These are phyloP conservation scores for Ogataea nakhonphanomensis DNA, from an alignment of 805 yeast species.

Conservation along the genomic window DNA sequence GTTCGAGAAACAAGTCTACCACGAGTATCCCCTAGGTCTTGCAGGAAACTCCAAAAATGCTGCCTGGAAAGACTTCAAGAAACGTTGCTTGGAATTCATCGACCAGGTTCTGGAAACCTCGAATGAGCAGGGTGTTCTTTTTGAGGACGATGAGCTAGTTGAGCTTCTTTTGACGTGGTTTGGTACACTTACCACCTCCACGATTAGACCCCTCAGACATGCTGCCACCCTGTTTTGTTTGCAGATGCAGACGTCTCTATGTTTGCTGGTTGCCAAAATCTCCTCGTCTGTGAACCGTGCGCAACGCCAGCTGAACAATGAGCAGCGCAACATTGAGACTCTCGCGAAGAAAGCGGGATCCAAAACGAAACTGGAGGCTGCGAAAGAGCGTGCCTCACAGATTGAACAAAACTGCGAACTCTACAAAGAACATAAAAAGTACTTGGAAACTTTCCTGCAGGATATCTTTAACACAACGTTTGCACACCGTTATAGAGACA, in stretches of 20 bases:
- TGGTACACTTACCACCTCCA: constrained; percentile 64
- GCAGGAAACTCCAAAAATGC: constrained; percentile 41
- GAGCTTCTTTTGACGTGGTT: constrained; percentile 71
- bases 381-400: constrained; percentile 43
- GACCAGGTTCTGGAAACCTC: constrained; percentile 46
- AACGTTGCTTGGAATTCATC: constrained; percentile 55
- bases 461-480: constrained; percentile 68
- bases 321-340: constrained; percentile 23
- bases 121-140: constrained; percentile 61
- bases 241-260: constrained; percentile 56
- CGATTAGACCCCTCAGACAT: constrained; percentile 67
- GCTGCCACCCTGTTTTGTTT: constrained; percentile 60
- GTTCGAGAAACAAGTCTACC: constrained; percentile 57
- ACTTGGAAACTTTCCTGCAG: constrained; percentile 52
- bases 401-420: constrained; percentile 41
- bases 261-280: constrained; percentile 43
- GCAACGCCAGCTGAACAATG: constrained; percentile 41
- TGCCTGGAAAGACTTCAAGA: constrained; percentile 47
- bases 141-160: constrained; percentile 42
- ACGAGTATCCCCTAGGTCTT: constrained; percentile 60
- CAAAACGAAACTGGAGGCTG: constrained; percentile 30
- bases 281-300: constrained; percentile 38
- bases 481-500: constrained; percentile 75
- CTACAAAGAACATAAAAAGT: constrained; percentile 47
- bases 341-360: constrained; percentile 32